Percentiles rank a stretch among this genome's conserved stretches.
Evolutionary conservation across 2,329 filamentous ascomycete genomes (phyloP).

Genomic region (Botrytis porri): DNA sequence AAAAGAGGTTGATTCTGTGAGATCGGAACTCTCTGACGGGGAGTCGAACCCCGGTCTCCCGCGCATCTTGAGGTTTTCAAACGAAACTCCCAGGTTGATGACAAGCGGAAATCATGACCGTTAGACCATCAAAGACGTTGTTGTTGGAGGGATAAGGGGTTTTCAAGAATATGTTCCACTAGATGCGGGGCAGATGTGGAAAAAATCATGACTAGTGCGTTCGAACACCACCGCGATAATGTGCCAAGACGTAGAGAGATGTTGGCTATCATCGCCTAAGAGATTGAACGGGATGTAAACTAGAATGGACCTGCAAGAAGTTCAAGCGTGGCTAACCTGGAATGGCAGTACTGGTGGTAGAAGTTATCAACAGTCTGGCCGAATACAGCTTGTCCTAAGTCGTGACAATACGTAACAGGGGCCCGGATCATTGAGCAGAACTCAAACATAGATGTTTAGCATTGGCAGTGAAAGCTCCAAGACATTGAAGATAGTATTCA

Average conservation of each 20-base stretch:
- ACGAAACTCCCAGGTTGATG: too few species aligned
- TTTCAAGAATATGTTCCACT: neutral
- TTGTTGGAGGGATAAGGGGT: rapidly evolving
- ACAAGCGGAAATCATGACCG: constrained; percentile 41
- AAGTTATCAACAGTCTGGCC: neutral
- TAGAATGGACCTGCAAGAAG: neutral
- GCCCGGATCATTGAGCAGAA: neutral
- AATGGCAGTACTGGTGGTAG: neutral
- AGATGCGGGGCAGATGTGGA: neutral
- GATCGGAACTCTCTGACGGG: neutral
- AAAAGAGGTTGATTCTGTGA: too few species aligned
- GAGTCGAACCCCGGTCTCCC: constrained; percentile 35
- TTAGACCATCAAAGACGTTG: constrained; percentile 37
- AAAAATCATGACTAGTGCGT: neutral
- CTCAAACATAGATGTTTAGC: neutral
- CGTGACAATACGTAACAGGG: neutral
- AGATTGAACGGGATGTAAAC: neutral
- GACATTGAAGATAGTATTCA: neutral
- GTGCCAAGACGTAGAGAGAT: neutral
- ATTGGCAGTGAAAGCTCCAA: neutral
- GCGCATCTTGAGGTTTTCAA: too few species aligned
- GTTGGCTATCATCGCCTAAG: neutral
- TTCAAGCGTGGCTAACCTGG: neutral
- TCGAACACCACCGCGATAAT: neutral
- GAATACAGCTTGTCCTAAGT: neutral